Conservation (phyloP, 2,329 filamentous ascomycete species). For the Sordariomycetes sp. region DNA sequence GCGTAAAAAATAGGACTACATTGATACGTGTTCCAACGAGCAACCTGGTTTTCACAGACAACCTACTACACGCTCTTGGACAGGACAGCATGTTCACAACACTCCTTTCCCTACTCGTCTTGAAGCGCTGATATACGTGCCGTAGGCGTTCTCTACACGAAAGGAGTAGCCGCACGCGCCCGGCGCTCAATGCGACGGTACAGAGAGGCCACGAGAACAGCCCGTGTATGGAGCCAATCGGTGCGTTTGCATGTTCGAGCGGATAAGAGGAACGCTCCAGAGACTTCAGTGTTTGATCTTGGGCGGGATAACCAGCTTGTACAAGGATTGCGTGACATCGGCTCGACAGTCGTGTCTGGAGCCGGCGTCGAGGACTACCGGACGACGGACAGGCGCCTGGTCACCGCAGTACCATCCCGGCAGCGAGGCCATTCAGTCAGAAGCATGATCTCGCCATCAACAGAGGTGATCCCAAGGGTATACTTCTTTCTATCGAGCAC, state of each 20-base stretch:
- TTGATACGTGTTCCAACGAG: too few relatives aligned
- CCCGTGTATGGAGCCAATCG: not conserved
- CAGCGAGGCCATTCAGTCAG: too few relatives aligned
- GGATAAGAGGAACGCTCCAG: not conserved
- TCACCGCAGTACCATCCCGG: not conserved
- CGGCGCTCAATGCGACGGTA: not conserved
- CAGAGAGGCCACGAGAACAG: not conserved
- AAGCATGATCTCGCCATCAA: too few relatives aligned
- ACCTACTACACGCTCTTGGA: not conserved
- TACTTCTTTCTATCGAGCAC: not conserved
- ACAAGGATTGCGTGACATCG: not conserved
- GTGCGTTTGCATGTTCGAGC: not conserved
- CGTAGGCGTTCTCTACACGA: not conserved
- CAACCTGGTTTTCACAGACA: not conserved
- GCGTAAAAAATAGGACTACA: not conserved
- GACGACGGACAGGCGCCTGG: not conserved
- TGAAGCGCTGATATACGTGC: not conserved
- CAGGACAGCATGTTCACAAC: too few relatives aligned
- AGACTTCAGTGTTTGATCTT: not conserved
- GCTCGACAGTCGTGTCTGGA: not conserved
- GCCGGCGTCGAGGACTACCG: not conserved
- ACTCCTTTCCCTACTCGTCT: too few relatives aligned
- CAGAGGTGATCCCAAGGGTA: not conserved
- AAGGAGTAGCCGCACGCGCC: not conserved
- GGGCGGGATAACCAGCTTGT: not conserved